phyloP scores from a whole-genome alignment of 805 yeast species.

The Ogataea trehalophila region DNA sequence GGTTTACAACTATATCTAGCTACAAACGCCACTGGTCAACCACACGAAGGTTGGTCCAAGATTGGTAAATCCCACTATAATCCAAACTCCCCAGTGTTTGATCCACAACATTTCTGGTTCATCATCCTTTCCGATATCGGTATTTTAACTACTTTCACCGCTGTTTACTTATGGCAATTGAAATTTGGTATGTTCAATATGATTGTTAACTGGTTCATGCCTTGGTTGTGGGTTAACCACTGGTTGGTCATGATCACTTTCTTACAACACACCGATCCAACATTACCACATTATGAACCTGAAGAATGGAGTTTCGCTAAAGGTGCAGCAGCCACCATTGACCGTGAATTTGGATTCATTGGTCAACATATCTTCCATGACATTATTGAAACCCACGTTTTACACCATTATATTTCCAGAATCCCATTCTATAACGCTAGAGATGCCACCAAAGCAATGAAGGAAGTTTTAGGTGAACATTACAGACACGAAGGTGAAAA shows the following conservation, averaged over 20 bases:
- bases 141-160: slow-evolving; percentile 38
- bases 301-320: slow-evolving; percentile 58
- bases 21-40: slow-evolving; percentile 56
- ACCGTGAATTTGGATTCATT: slow-evolving; percentile 54
- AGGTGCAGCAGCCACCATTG: slow-evolving; percentile 65
- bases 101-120: slow-evolving; percentile 49
- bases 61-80: slow-evolving; percentile 47
- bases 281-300: slow-evolving; percentile 54
- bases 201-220: slow-evolving; percentile 51
- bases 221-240: slow-evolving; percentile 57
- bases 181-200: slow-evolving; percentile 45
- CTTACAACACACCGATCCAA: slow-evolving; percentile 58
- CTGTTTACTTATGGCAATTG: slow-evolving; percentile 49
- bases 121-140: slow-evolving; percentile 54
- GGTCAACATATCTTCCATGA: slow-evolving; percentile 56
- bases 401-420: slow-evolving; percentile 51
- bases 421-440: slow-evolving; percentile 54
- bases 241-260: slow-evolving; percentile 62
- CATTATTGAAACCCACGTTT: slow-evolving; percentile 54
- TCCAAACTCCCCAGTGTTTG: slow-evolving; percentile 53
- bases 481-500: slow-evolving; percentile 46
- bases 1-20: slow-evolving; percentile 48
- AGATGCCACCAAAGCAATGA: slow-evolving; percentile 48
- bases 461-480: slow-evolving; percentile 48
- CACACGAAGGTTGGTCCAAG: slow-evolving; percentile 37